Evolutionary conservation across 306 rosid genomes (phyloP).

Genomic region (Casuarina cunninghamiana): DNA sequence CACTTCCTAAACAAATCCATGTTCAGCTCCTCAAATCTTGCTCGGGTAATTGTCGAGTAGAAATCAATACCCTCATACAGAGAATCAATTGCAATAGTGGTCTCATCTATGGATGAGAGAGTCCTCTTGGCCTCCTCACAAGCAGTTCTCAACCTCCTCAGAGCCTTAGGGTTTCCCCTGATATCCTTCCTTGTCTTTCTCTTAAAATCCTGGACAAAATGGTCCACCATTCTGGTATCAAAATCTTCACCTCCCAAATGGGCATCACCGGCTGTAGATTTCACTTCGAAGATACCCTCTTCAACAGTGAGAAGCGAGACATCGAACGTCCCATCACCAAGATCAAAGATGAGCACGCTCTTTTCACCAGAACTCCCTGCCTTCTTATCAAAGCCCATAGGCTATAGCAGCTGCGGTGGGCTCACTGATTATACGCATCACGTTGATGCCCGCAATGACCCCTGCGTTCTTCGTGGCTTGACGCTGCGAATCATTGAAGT

Average conservation of each 20-base stretch:
- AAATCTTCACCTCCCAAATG: too few species aligned
- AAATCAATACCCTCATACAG: conserved; percentile 36
- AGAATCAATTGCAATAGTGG: conserved; percentile 40
- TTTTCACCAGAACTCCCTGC: conserved; percentile 35
- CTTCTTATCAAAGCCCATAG: conserved; percentile 56
- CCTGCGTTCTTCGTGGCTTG: conserved; percentile 61
- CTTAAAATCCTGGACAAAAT: conserved; percentile 58
- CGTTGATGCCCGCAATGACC: conserved; percentile 51
- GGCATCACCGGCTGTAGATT: conserved; percentile 60
- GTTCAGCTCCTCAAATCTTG: conserved; percentile 36
- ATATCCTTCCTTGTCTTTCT: conserved; percentile 51
- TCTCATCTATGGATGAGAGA: conserved; percentile 34
- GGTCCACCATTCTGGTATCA: conserved; percentile 57
- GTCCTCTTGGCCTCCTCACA: conserved; percentile 51
- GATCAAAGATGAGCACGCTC: conserved; percentile 54
- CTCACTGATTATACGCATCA: conserved; percentile 54
- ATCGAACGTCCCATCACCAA: conserved; percentile 60
- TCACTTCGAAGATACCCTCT: conserved; percentile 58
- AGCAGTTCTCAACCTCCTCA: conserved; percentile 32
- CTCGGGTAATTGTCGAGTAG: conserved; percentile 26
- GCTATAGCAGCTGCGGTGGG: conserved; percentile 61
- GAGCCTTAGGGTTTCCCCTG: conserved; percentile 43
- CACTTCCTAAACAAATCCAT: conserved; percentile 40
- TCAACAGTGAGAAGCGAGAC: conserved; percentile 53
- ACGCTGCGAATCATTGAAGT: conserved; percentile 58